Base-by-base conservation (phyloP, 306 rosid genomes). In the Cajanus cajan region DNA sequence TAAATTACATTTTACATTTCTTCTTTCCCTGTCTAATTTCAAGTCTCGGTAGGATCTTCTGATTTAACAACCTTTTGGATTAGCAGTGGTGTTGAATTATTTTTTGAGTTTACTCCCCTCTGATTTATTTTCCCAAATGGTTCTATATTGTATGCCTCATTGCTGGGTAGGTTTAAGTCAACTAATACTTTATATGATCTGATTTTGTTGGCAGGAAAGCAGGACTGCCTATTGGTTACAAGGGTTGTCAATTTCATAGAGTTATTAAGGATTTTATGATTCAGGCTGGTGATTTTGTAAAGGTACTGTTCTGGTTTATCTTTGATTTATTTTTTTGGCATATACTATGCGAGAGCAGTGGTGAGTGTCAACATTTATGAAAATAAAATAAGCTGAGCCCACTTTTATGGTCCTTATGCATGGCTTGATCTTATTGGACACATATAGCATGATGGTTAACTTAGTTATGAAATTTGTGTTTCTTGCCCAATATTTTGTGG, bases 231-330 rank as follows among this genome's bases (percentile, higher is more conserved):
- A 84, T 95, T 81, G 98, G 98, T 58, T 95, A 87, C 86, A 94
- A 94, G 82, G 97, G 97, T 25, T 92, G 90, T 86, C 96, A 92
- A 80, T 94, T n/a, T n/a, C n/a, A n/a, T n/a, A n/a, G n/a, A n/a
- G n/a, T n/a, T n/a, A n/a, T n/a, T n/a, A n/a, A n/a, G 90, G 98
- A 94, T 85, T 95, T 95, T 80, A 91, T 95, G 98, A 90, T 95
- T 83, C 98, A 95, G 82, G 94, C 98, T 73, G 98, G 98, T 58
- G 98, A 95, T 71, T 95, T 91, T 79, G 47, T 95, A 7, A 95
- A 95, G 98, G 98, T 81, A 75, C 55, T 54, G 6, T n/a, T n/a
- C n/a, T n/a, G n/a, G 8, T 63, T 25, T 59, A 63, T n/a, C n/a
- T n/a, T n/a, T n/a, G n/a, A 44, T 22, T 18, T 68, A n/a, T 67